Conservation (phyloP, 257 asterid genomes). For the Solanum sejunctum region DNA sequence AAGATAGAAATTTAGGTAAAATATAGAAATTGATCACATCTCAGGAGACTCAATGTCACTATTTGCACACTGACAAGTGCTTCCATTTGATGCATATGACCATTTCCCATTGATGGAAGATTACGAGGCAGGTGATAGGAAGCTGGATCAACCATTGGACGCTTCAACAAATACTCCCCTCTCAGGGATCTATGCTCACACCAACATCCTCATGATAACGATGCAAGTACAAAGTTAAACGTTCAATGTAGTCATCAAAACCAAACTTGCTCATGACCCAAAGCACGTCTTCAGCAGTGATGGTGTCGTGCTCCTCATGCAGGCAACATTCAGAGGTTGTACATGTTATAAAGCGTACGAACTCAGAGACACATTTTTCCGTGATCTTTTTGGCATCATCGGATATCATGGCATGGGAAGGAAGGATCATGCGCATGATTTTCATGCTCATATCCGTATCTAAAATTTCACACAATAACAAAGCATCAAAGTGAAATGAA, state of each 20-base stretch:
- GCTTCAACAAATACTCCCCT: neutral
- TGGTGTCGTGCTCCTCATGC: neutral
- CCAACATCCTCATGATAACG: neutral
- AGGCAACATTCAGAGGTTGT: neutral
- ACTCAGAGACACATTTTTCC: neutral
- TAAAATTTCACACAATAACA: too few relatives aligned
- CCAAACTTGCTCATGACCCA: neutral
- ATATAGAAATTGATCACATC: constrained; percentile 22
- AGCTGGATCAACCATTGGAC: neutral
- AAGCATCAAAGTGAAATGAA: neutral
- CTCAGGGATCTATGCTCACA: neutral
- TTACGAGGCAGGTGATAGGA: neutral
- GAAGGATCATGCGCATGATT: neutral
- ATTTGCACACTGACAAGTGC: constrained; percentile 30
- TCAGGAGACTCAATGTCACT: constrained; percentile 23
- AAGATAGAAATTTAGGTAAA: neutral
- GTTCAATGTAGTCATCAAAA: neutral
- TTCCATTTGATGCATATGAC: constrained; percentile 28
- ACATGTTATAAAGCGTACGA: neutral
- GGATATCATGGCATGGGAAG: neutral
- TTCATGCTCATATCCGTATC: neutral
- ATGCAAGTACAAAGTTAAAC: neutral
- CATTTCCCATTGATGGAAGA: constrained; percentile 16
- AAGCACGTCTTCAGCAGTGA: neutral
- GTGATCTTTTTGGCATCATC: neutral